Percentiles rank a stretch among this genome's conserved stretches.
Evolutionary conservation across 345 rosid genomes (phyloP).

Genomic region (Laguncularia racemosa): DNA sequence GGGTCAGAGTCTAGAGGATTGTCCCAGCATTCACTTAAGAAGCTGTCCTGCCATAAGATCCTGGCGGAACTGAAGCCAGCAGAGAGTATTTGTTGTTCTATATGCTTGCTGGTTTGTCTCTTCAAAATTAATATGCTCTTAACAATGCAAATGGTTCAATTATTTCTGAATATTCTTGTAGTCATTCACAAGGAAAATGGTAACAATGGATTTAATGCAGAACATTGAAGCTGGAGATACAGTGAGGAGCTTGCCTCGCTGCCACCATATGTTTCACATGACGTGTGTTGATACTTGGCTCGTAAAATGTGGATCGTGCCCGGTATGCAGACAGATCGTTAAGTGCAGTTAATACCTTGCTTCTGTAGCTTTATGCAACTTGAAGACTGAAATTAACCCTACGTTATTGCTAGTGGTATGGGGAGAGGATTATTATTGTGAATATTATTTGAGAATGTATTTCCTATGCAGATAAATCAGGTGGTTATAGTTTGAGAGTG

Average conservation of each 20-base stretch:
- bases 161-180: background rate
- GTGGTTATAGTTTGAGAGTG: no score
- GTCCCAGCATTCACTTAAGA: slow-evolving; percentile 49
- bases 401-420: background rate
- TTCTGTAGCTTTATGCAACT: background rate
- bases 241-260: slow-evolving; percentile 56
- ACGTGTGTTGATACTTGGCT: slow-evolving; percentile 88
- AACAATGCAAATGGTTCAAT: background rate
- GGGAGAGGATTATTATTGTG: no score
- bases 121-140: background rate
- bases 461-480: no score
- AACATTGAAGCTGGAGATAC: slow-evolving; percentile 55
- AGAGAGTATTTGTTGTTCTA: slow-evolving; percentile 48
- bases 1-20: slow-evolving; percentile 45
- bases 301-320: slow-evolving; percentile 61
- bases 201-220: slow-evolving; percentile 18
- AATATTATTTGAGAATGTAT: no score
- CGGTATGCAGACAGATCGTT: slow-evolving; percentile 61
- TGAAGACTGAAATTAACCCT: background rate
- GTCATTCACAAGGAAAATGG: background rate
- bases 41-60: slow-evolving; percentile 57
- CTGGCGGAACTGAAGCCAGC: slow-evolving; percentile 36
- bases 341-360: slow-evolving; percentile 11
- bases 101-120: slow-evolving; percentile 60
- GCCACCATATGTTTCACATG: slow-evolving; percentile 67